A percentile compares a stretch with the other conserved stretches of the same genome.
These are phyloP conservation scores for Dactylellina parvicollis DNA, from an alignment of 2,329 filamentous ascomycete genomes.

Conservation along the genomic window DNA sequence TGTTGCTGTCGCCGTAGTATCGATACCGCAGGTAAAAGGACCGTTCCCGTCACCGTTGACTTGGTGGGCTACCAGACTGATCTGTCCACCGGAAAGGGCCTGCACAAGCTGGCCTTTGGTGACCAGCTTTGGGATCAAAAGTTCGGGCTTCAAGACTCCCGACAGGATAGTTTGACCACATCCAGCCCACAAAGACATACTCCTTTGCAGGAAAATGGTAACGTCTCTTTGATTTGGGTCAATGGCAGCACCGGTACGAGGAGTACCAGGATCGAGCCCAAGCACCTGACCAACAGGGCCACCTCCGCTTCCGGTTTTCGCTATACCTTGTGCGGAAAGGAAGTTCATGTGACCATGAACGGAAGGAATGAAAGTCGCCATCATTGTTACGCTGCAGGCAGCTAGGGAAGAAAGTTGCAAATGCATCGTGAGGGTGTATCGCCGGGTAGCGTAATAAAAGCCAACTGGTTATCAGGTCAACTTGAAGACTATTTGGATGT, in stretches of 20 bases:
- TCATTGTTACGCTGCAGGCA: neutral
- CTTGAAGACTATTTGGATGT: neutral
- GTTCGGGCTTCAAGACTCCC: neutral
- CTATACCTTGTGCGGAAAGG: conserved; percentile 1
- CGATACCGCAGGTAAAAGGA: conserved; percentile 38
- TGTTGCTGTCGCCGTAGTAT: neutral
- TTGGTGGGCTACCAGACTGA: conserved; percentile 25
- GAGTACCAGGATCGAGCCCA: conserved; percentile 8
- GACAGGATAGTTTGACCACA: neutral
- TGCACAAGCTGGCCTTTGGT: conserved; percentile 9
- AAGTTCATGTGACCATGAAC: conserved; percentile 2
- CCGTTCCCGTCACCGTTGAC: conserved; percentile 44
- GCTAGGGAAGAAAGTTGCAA: conserved; percentile 8
- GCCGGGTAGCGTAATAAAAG: neutral
- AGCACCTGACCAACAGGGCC: conserved; percentile 8
- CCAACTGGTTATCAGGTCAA: too few species aligned
- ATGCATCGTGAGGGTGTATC: conserved; percentile 16
- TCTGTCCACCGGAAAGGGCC: conserved; percentile 10
- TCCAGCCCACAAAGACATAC: neutral
- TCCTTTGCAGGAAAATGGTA: conserved; percentile 14
- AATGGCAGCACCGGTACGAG: conserved; percentile 9
- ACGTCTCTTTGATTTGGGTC: conserved; percentile 10
- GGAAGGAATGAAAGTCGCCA: neutral
- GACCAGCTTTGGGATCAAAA: neutral
- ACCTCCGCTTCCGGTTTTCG: neutral